A percentile compares a stretch with the other conserved stretches of the same genome.
phyloP scores from a whole-genome alignment of 2,329 filamentous ascomycete species.

The Nothopassalora personata region DNA sequence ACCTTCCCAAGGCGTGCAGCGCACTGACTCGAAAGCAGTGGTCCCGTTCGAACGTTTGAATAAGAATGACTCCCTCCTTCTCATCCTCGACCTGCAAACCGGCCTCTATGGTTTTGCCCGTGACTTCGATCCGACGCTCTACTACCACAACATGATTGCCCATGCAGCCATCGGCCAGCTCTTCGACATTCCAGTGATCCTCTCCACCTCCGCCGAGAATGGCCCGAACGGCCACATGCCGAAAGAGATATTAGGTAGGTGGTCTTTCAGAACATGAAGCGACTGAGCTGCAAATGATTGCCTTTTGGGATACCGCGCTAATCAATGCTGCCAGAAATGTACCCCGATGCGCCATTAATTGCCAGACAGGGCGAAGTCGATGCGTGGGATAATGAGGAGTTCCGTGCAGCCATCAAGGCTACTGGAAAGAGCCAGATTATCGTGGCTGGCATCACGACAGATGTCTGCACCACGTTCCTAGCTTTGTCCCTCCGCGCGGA shows the following conservation, averaged over 20 bases:
- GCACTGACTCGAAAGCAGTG: slow-evolving; percentile 7
- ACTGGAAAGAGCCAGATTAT: slow-evolving; percentile 66
- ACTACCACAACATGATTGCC: slow-evolving; percentile 61
- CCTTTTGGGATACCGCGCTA: background rate
- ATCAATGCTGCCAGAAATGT: slow-evolving; percentile 39
- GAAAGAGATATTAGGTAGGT: slow-evolving; percentile 57
- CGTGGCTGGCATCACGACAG: slow-evolving; percentile 66
- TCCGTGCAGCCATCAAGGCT: slow-evolving; percentile 59
- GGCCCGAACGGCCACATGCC: slow-evolving; percentile 68
- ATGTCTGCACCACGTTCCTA: slow-evolving; percentile 70
- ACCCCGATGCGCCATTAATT: slow-evolving; percentile 62
- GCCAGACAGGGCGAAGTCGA: slow-evolving; percentile 67
- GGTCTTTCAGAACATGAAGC: background rate
- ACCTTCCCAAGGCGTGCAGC: background rate
- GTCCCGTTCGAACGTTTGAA: slow-evolving; percentile 35
- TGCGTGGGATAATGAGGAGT: slow-evolving; percentile 69
- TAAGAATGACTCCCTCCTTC: slow-evolving; percentile 42
- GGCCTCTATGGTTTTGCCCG: slow-evolving; percentile 56
- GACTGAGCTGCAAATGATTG: background rate
- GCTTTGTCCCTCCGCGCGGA: slow-evolving; percentile 65
- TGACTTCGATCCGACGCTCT: slow-evolving; percentile 62
- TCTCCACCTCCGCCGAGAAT: slow-evolving; percentile 63
- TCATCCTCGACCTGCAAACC: slow-evolving; percentile 57
- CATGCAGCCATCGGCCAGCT: slow-evolving; percentile 61
- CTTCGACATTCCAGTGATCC: slow-evolving; percentile 63